phyloP scores from a whole-genome alignment of 2,329 filamentous ascomycete species.

The Aspergillaceae sp. region DNA sequence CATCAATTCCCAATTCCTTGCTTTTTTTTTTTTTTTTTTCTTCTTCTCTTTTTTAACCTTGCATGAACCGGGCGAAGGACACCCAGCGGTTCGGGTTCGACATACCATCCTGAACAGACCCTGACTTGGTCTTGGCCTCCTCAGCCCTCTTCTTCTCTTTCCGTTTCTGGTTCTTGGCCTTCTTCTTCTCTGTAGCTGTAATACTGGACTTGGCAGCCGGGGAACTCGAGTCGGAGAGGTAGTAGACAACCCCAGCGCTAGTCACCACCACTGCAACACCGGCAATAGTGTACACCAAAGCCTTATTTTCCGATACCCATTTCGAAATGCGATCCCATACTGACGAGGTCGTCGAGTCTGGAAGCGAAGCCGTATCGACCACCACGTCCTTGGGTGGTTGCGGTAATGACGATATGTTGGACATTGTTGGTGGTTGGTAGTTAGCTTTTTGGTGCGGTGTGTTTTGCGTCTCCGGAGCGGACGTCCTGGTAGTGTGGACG shows the following conservation, averaged over 20 bases:
- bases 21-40: too few relatives aligned
- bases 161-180: slow-evolving; percentile 83
- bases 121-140: slow-evolving; percentile 44
- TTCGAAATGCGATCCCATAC: slow-evolving; percentile 82
- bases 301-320: slow-evolving; percentile 95
- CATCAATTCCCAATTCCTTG: slow-evolving; percentile 15
- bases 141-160: slow-evolving; percentile 56
- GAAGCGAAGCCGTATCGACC: slow-evolving; percentile 32
- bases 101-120: slow-evolving; percentile 28
- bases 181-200: slow-evolving; percentile 48
- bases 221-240: slow-evolving; percentile 54
- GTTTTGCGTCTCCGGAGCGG: background rate
- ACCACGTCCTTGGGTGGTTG: slow-evolving; percentile 30
- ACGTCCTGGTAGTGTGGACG: slow-evolving; percentile 5
- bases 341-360: slow-evolving; percentile 51
- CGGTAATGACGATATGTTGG: slow-evolving; percentile 29
- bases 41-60: background rate
- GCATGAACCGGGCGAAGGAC: slow-evolving; percentile 4
- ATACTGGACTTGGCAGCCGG: slow-evolving; percentile 26
- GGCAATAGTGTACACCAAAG: slow-evolving; percentile 89
- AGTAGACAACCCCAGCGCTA: slow-evolving; percentile 87
- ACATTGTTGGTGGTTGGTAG: slow-evolving; percentile 25
- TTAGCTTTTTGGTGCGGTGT: background rate
- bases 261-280: slow-evolving; percentile 88
- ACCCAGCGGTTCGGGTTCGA: slow-evolving; percentile 31